phyloP scores from a whole-genome alignment of 1,284 basidiomycete species.

The Peniophora sp. region DNA sequence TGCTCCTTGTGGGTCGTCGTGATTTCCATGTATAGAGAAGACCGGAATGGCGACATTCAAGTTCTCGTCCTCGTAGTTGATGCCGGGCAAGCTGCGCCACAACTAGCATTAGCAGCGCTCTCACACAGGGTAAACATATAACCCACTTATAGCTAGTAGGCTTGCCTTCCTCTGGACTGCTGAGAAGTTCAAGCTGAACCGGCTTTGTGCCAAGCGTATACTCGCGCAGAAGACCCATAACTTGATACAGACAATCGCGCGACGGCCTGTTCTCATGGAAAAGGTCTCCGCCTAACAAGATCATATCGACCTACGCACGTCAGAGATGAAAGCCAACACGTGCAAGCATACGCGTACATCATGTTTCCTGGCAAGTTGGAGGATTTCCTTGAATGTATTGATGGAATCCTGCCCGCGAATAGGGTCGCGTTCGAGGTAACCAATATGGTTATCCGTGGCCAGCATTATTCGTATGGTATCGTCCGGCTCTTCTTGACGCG shows the following conservation, averaged over 20 bases:
- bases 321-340: background rate
- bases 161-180: conserved; percentile 87
- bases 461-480: conserved; percentile 80
- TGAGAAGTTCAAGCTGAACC: conserved; percentile 83
- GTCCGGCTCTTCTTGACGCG: conserved; percentile 35
- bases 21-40: conserved; percentile 99
- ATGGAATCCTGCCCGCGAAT: conserved; percentile 93
- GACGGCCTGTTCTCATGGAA: conserved; percentile 98
- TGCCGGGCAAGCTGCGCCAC: conserved; percentile 76
- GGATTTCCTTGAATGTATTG: conserved; percentile 90
- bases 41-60: conserved; percentile 93
- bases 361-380: conserved; percentile 83
- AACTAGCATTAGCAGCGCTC: conserved; percentile 3
- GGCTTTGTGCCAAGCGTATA: conserved; percentile 87
- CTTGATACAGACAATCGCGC: conserved; percentile 82
- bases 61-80: conserved; percentile 98
- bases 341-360: conserved; percentile 46
- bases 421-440: conserved; percentile 92
- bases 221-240: conserved; percentile 85
- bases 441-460: conserved; percentile 94
- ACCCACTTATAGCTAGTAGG: conserved; percentile 78
- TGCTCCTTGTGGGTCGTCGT: conserved; percentile 97
- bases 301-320: conserved; percentile 76
- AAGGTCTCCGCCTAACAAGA: conserved; percentile 91
- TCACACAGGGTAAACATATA: background rate